A percentile compares a stretch with the other conserved stretches of the same genome.
These are phyloP conservation scores for Glycine tomentella DNA, from an alignment of 306 rosid genomes.

Conservation along the genomic window DNA sequence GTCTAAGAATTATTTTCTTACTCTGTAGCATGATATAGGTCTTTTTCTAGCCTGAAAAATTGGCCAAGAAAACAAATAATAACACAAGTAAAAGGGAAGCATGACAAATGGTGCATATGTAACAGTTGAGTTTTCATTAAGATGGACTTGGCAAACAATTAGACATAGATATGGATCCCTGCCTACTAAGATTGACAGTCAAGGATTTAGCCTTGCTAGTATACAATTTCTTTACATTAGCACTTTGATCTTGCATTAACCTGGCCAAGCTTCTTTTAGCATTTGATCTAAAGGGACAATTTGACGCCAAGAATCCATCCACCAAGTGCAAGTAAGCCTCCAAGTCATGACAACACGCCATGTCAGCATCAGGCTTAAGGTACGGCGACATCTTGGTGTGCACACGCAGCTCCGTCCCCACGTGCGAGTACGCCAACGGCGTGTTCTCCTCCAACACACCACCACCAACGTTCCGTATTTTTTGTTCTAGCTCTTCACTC, in stretches of 20 bases:
- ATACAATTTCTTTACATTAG: constrained; percentile 83
- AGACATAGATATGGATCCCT: constrained; percentile 50
- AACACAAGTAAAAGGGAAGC: neutral
- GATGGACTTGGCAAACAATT: constrained; percentile 85
- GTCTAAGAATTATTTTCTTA: too few species aligned
- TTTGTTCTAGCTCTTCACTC: constrained; percentile 62
- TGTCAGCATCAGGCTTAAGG: constrained; percentile 84
- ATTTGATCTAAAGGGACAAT: constrained; percentile 80
- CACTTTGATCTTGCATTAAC: constrained; percentile 71
- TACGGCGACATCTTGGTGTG: constrained; percentile 89
- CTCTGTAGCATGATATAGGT: too few species aligned
- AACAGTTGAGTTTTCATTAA: neutral
- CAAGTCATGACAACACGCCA: constrained; percentile 88
- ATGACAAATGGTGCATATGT: neutral
- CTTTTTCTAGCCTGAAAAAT: too few species aligned
- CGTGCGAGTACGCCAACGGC: constrained; percentile 77
- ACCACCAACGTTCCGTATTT: constrained; percentile 51
- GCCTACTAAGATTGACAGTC: constrained; percentile 60
- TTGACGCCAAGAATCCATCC: constrained; percentile 87
- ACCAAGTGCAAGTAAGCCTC: constrained; percentile 95
- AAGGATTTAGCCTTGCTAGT: constrained; percentile 75
- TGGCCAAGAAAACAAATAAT: too few species aligned
- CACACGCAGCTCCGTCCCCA: constrained; percentile 78
- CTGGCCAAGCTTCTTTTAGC: constrained; percentile 86
- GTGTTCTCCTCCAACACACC: constrained; percentile 62